These are phyloP conservation scores for Bruguiera sexangula DNA, from an alignment of 345 rosid genomes.

Conservation along the genomic window DNA sequence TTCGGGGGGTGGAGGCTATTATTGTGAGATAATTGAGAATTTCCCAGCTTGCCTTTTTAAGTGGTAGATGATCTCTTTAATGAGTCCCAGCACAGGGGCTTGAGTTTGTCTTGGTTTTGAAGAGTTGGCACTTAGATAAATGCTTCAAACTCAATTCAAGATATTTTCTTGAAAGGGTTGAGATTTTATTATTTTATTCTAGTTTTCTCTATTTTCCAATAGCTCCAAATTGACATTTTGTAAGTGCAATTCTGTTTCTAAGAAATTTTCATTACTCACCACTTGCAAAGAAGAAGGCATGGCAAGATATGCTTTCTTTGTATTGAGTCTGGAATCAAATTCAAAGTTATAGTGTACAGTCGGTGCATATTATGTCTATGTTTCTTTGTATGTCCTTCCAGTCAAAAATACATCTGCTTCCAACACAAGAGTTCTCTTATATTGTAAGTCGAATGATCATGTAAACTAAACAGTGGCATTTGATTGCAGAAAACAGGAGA, in stretches of 20 bases:
- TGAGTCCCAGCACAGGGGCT: background rate
- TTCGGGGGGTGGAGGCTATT: conserved; percentile 18
- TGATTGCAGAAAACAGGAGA: conserved; percentile 55
- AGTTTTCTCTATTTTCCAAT: too few relatives aligned
- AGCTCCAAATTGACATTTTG: too few relatives aligned
- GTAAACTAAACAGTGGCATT: background rate
- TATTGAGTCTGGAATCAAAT: too few relatives aligned
- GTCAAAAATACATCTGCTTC: background rate
- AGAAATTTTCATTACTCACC: too few relatives aligned
- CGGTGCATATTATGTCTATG: background rate
- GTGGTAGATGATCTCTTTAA: background rate
- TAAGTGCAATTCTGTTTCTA: too few relatives aligned
- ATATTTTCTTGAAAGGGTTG: background rate
- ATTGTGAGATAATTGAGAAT: conserved; percentile 32
- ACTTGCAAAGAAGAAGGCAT: too few relatives aligned
- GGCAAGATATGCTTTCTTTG: too few relatives aligned
- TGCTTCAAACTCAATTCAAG: conserved; percentile 9
- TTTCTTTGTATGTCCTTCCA: background rate
- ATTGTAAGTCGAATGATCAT: background rate
- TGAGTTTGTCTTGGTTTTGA: background rate
- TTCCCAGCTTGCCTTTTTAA: conserved; percentile 25
- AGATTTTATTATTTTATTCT: too few relatives aligned
- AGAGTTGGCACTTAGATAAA: background rate
- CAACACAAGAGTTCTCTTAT: background rate
- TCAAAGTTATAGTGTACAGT: too few relatives aligned